Base-by-base conservation (phyloP, 2,329 filamentous ascomycete species). In the Aspergillus sp. region DNA sequence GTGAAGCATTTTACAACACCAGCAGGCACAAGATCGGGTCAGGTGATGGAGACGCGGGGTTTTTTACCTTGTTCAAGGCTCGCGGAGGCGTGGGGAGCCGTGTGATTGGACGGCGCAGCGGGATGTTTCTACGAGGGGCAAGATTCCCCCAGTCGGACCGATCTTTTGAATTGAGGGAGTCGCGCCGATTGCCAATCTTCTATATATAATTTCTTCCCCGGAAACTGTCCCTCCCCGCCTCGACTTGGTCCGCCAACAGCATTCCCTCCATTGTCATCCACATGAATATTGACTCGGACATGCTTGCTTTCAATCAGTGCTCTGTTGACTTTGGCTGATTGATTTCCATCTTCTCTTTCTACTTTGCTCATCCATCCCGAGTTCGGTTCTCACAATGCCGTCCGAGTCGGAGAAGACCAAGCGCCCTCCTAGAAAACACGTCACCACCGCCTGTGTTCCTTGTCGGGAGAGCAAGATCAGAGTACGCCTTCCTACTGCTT, bases 381-480 rank as follows among this genome's bases (percentile, higher is more conserved):
- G 35, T 37, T 37, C 15, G 12, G 35, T 27, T 55, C 17, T 40
- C 43, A 47, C n/a, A 3, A 58, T 58, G 56, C 35, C 17, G 15
- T 39, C 51, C 19, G 51, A 55, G 17, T 50, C 56, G 39, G 51
- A 47, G 24, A 58, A 54, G 46, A 33, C 51, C 35, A 58, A 58
- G 31, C 35, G 51, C 11, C 45, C 51, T 17, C 49, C 56, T 7
- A 53, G 76, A 52, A 78, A 76, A 61, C 75, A 79, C 61, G 74
- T 78, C 62, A 78, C 76, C 2, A 78, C 76, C 2, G 76, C 76
- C 9, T 79, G 76, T 55, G 75, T 78, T 31, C 73, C 75, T 23
- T 79, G 76, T 58, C 73, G 76, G 23, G 76, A 79, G 63, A 79
- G 76, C 61, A 79, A 79, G 50, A 74, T 79, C 59, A 73, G 75